Percentiles rank a stretch among this genome's conserved stretches.
Evolutionary conservation across 2,329 filamentous ascomycete species (phyloP).

Genomic region (Pestalotiopsis sp.): DNA sequence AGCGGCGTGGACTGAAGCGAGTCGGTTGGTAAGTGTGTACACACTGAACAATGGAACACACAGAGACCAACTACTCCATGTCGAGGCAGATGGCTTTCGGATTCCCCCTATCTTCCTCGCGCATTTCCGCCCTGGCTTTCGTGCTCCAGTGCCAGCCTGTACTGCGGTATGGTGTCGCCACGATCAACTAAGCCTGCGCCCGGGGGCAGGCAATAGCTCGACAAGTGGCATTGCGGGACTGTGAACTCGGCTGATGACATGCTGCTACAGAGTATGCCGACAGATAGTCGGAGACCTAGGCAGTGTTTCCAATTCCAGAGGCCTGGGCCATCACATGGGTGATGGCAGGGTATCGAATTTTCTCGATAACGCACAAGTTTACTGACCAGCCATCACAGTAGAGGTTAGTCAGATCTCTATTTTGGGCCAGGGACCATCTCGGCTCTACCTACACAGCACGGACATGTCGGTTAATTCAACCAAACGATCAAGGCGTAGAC

Average conservation of each 20-base stretch:
- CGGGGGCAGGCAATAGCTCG: not conserved
- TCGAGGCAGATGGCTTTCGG: not conserved
- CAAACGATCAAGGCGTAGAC: not conserved
- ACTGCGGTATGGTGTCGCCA: not conserved
- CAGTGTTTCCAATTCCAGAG: not conserved
- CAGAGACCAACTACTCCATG: not conserved
- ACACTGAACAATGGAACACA: not conserved
- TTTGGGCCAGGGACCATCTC: not conserved
- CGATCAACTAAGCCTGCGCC: not conserved
- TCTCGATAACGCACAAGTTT: not conserved
- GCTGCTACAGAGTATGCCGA: not conserved
- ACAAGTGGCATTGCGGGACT: not conserved
- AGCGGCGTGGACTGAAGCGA: not conserved
- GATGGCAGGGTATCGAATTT: not conserved
- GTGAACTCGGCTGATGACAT: not conserved
- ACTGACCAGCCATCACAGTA: not conserved
- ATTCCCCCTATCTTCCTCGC: not conserved
- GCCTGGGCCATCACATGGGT: not conserved
- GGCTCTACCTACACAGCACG: not conserved
- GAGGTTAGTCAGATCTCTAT: not conserved
- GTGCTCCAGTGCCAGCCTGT: not conserved
- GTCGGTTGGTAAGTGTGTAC: not conserved
- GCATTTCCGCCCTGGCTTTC: not conserved
- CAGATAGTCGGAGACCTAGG: not conserved
- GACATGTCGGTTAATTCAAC: not conserved